A percentile compares a stretch with the other conserved stretches of the same genome.
phyloP scores from a whole-genome alignment of 345 rosid species.

The Syzygium grande region DNA sequence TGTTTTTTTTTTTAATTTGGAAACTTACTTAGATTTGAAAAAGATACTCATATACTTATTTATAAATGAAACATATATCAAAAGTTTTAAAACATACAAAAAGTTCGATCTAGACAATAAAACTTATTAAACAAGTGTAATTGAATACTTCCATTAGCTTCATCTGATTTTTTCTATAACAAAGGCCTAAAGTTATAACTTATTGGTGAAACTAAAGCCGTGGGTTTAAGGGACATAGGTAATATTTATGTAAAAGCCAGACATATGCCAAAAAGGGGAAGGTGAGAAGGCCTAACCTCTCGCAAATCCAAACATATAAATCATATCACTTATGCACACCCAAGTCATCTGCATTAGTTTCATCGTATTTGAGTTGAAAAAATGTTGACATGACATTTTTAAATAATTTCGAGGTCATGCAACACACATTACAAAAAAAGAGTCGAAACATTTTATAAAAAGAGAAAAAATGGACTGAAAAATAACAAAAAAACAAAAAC shows the following conservation, averaged over 20 bases:
- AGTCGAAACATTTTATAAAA: neutral
- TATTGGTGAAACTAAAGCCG: too few species aligned
- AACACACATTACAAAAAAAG: neutral
- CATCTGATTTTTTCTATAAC: too few species aligned
- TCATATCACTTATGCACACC: too few species aligned
- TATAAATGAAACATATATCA: rapidly evolving
- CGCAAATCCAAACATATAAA: too few species aligned
- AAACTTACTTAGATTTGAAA: too few species aligned
- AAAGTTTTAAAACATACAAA: too few species aligned
- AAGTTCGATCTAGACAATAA: neutral
- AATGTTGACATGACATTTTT: neutral
- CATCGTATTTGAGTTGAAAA: neutral
- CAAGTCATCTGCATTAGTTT: rapidly evolving
- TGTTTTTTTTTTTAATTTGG: neutral
- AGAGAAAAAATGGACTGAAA: neutral
- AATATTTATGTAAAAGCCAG: neutral
- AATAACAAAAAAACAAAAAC: neutral
- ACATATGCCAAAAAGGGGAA: neutral
- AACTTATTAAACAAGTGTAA: neutral
- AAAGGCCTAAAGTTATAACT: too few species aligned
- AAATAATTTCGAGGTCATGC: neutral
- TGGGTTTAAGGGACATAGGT: neutral
- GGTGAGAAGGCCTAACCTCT: too few species aligned
- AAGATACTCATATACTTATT: neutral
- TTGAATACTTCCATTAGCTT: neutral